Evolutionary conservation across 2,329 filamentous ascomycete species (phyloP), one percentile per base, ranked within the genome.

Genomic region (Waltergamsia citrina): DNA sequence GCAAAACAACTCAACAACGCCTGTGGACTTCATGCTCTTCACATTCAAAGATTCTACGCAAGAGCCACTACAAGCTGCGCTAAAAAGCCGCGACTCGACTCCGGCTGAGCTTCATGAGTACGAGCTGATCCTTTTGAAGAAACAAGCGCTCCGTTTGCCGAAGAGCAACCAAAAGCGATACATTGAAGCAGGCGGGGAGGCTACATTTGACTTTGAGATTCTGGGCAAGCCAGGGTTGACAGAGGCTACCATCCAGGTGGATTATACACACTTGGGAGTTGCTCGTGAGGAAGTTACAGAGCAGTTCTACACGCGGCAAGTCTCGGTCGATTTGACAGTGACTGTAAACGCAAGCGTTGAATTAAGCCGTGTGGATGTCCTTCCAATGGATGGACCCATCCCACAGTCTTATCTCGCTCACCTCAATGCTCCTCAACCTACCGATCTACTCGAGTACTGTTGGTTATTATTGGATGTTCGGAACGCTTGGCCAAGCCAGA

Each of bases 331-430:
- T 11, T 63, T 96, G 37, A 85, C 81, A 0, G 74, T 95, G 12
- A 95, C 90, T 5, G 90, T 96, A 31, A 95, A 95, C 50, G 84
- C 87, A 4, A 92, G 86, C 48, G 69, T 95, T 18, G 86, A 95
- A 49, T 65, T 95, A 8, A 71, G 79, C 22, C 73, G 85, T 24
- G 78, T 88, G 43, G 88, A 95, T 48, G 69, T 93, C 14, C 57
- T 92, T 22, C 79, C 86, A 1, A 69, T 94, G 9, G 75, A 76
- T 31, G 72, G 75, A 9, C 66, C 73, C 32, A 74, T 92, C 34
- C 80, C 81, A 2, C 54, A 53, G 20, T 60, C 68, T 4, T 51
- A 80, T 1, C 85, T 82, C 76, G 50, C 57, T 34, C 61, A 62
- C 3, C 49, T 65, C 14, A 53, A 51, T 3, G 46, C 55, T 16